Percentiles rank a stretch among this genome's conserved stretches.
Evolutionary conservation across 306 rosid species (phyloP).

Genomic region (Rosa rugosa): DNA sequence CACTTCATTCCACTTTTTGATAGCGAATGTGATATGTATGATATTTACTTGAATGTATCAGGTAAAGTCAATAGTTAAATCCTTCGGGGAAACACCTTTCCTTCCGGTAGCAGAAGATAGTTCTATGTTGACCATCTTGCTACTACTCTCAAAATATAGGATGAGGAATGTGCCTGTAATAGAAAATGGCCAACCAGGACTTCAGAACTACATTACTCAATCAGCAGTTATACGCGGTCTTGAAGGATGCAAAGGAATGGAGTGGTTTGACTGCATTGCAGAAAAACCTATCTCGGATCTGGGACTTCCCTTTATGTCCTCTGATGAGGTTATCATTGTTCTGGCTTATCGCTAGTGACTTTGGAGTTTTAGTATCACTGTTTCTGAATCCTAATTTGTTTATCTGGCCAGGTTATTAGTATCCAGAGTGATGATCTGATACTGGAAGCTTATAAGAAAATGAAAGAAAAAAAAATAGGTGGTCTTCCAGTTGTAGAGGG

Average conservation of each 20-base stretch:
- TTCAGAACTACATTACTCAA: conserved; percentile 81
- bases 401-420: conserved; percentile 51
- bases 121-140: conserved; percentile 70
- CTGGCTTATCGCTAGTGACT: conserved; percentile 3
- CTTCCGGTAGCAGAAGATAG: conserved; percentile 66
- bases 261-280: conserved; percentile 85
- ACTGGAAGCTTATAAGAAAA: conserved; percentile 81
- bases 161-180: conserved; percentile 85
- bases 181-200: conserved; percentile 59
- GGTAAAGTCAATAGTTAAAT: conserved; percentile 61
- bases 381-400: background rate
- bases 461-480: conserved; percentile 68
- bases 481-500: conserved; percentile 84
- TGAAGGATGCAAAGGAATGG: conserved; percentile 71
- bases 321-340: conserved; percentile 44
- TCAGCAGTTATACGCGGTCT: conserved; percentile 88
- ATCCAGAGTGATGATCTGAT: conserved; percentile 55
- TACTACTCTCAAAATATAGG: conserved; percentile 87
- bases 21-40: background rate
- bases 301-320: conserved; percentile 85
- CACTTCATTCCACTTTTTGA: background rate
- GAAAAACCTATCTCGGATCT: conserved; percentile 52
- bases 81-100: conserved; percentile 78
- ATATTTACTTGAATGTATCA: conserved; percentile 36
- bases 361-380: conserved; percentile 8